Conservation (phyloP, 2,329 filamentous ascomycete genomes). For the Apiospora saccharicola region DNA sequence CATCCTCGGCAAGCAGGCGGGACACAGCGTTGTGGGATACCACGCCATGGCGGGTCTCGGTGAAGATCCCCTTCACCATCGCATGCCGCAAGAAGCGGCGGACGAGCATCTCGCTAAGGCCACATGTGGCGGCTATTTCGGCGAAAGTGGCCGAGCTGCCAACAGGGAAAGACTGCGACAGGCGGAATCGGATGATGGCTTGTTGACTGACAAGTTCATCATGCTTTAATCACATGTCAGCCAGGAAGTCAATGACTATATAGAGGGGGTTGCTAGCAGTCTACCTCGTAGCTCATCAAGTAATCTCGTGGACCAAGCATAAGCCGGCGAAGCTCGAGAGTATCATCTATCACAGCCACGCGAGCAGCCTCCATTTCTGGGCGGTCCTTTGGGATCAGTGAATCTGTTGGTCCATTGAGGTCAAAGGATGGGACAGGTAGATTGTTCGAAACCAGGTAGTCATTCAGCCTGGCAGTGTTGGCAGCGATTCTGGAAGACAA, state of each 20-base stretch:
- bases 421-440: conserved; percentile 33
- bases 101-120: conserved; percentile 32
- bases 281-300: conserved; percentile 33
- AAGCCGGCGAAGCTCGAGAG: conserved; percentile 33
- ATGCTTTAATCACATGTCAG: conserved; percentile 26
- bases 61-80: conserved; percentile 49
- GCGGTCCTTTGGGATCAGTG: conserved; percentile 30
- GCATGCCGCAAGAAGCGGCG: conserved; percentile 48
- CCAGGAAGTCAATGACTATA: neutral
- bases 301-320: conserved; percentile 36
- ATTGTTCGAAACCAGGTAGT: conserved; percentile 12
- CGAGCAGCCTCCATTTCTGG: conserved; percentile 29
- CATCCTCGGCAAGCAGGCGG: conserved; percentile 33
- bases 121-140: conserved; percentile 32
- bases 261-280: neutral
- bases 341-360: conserved; percentile 35
- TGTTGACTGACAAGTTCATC: conserved; percentile 38
- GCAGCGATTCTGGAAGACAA: neutral
- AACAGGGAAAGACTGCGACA: conserved; percentile 36
- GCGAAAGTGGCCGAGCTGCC: conserved; percentile 33
- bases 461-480: neutral
- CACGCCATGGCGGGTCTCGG: conserved; percentile 45
- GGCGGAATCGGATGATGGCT: conserved; percentile 34
- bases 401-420: conserved; percentile 30
- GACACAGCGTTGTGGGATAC: conserved; percentile 47